Evolutionary conservation across 2,329 filamentous ascomycete species (phyloP).

Genomic region (Dendrostoma leiphaemia): DNA sequence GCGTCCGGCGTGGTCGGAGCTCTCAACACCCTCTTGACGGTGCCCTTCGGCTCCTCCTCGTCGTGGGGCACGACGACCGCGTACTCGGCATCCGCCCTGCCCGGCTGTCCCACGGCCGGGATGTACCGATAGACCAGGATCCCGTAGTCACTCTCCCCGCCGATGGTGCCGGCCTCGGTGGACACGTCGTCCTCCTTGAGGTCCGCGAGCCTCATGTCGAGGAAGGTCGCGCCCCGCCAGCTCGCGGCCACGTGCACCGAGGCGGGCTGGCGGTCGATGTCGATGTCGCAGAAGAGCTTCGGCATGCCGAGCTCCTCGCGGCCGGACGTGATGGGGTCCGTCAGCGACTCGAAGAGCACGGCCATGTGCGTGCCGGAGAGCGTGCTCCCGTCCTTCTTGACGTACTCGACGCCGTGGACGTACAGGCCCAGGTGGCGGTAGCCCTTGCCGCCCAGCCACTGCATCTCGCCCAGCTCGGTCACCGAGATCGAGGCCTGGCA

Average conservation of each 20-base stretch:
- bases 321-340: slow-evolving; percentile 51
- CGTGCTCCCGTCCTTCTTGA: slow-evolving; percentile 38
- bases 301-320: slow-evolving; percentile 56
- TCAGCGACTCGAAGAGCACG: slow-evolving; percentile 50
- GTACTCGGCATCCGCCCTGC: slow-evolving; percentile 52
- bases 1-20: slow-evolving; percentile 21
- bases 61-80: slow-evolving; percentile 37
- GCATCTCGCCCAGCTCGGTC: slow-evolving; percentile 33
- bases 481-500: slow-evolving; percentile 40
- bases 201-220: slow-evolving; percentile 19
- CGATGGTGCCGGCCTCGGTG: slow-evolving; percentile 25
- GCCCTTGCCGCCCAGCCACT: slow-evolving; percentile 34
- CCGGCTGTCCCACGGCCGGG: slow-evolving; percentile 13
- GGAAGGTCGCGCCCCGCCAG: slow-evolving; percentile 36
- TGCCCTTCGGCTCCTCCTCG: slow-evolving; percentile 30
- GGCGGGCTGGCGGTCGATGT: slow-evolving; percentile 31
- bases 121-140: slow-evolving; percentile 19
- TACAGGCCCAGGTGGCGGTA: slow-evolving; percentile 49
- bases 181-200: slow-evolving; percentile 20
- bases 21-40: slow-evolving; percentile 32
- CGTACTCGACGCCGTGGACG: slow-evolving; percentile 51
- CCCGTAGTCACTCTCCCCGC: slow-evolving; percentile 23
- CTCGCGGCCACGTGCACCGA: slow-evolving; percentile 38
- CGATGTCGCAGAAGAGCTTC: slow-evolving; percentile 45
- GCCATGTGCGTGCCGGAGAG: slow-evolving; percentile 49